Conservation (phyloP, 345 rosid genomes). For the Draba incana region DNA sequence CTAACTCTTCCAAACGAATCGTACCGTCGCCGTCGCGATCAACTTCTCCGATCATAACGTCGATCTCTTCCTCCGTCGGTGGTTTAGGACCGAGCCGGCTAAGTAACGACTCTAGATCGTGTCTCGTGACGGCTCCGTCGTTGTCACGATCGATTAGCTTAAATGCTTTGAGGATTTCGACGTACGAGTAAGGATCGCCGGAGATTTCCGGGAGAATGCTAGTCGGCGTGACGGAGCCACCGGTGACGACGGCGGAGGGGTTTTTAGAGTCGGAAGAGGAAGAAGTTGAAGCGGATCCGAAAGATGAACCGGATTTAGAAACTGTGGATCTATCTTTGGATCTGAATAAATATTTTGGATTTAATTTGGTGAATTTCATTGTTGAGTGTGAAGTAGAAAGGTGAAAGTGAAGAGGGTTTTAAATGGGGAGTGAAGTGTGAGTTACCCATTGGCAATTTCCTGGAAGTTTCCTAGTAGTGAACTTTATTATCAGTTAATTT, state of each 20-base stretch:
- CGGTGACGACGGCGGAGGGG: not conserved
- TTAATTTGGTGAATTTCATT: conserved; percentile 55
- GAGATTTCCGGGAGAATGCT: conserved; percentile 61
- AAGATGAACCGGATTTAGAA: conserved; percentile 58
- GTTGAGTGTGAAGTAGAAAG: conserved; percentile 22
- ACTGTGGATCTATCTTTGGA: conserved; percentile 48
- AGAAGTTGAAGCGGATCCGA: conserved; percentile 48
- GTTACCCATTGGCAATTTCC: conserved; percentile 61
- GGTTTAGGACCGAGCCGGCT: conserved; percentile 56
- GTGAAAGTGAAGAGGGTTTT: conserved; percentile 36
- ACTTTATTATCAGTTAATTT: conserved; percentile 17
- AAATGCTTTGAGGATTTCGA: conserved; percentile 55
- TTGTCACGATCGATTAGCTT: conserved; percentile 59
- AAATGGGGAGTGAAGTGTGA: conserved; percentile 46
- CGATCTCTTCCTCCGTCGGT: conserved; percentile 57
- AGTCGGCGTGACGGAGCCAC: conserved; percentile 59
- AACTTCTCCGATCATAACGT: conserved; percentile 53
- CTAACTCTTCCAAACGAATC: conserved; percentile 58
- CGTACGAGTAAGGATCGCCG: conserved; percentile 40
- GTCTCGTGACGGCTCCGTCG: conserved; percentile 58
- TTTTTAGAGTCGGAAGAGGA: conserved; percentile 39
- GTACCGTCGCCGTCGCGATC: conserved; percentile 40
- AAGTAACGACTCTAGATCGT: conserved; percentile 68
- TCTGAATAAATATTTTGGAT: conserved; percentile 66
- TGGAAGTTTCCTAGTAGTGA: conserved; percentile 58